phyloP scores from a whole-genome alignment of 305 asterid genomes.

The Plantago lanceolata region DNA sequence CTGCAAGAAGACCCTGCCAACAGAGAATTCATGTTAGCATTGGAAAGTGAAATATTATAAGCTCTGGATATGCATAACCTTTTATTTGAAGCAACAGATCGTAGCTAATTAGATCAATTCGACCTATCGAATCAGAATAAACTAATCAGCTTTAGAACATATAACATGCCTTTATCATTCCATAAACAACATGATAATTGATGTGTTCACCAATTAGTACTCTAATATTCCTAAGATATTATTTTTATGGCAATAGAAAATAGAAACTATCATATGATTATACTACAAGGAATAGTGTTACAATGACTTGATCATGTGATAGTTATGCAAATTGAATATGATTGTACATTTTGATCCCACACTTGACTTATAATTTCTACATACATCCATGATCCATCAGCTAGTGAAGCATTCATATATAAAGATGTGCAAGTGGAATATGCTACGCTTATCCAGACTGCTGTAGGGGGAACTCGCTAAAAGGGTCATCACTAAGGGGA shows the following conservation, averaged over 20 bases:
- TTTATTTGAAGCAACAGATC: not conserved
- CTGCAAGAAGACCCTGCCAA: slow-evolving; percentile 61
- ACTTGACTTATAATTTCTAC: not conserved
- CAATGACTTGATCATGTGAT: too few relatives aligned
- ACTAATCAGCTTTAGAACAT: not conserved
- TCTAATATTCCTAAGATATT: too few relatives aligned
- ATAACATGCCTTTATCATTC: slow-evolving; percentile 5
- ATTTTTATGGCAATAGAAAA: too few relatives aligned
- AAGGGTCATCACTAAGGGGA: not conserved
- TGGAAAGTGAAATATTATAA: slow-evolving; percentile 12
- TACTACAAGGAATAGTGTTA: too few relatives aligned
- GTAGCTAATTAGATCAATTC: slow-evolving; percentile 6
- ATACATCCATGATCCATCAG: not conserved
- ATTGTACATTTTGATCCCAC: not conserved
- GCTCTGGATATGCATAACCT: slow-evolving; percentile 7
- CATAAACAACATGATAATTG: not conserved
- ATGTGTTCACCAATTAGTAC: too few relatives aligned
- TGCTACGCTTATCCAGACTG: not conserved
- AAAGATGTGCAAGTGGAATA: not conserved
- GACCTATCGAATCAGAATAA: slow-evolving; percentile 1
- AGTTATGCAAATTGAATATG: not conserved
- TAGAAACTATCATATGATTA: too few relatives aligned
- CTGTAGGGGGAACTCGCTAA: not conserved
- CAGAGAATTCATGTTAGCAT: slow-evolving; percentile 16
- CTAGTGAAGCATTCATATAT: not conserved